Evolutionary conservation across 768 basidiomycete species (phyloP), one percentile per base, ranked within the genome.

Genomic region (Gautieria morchelliformis): DNA sequence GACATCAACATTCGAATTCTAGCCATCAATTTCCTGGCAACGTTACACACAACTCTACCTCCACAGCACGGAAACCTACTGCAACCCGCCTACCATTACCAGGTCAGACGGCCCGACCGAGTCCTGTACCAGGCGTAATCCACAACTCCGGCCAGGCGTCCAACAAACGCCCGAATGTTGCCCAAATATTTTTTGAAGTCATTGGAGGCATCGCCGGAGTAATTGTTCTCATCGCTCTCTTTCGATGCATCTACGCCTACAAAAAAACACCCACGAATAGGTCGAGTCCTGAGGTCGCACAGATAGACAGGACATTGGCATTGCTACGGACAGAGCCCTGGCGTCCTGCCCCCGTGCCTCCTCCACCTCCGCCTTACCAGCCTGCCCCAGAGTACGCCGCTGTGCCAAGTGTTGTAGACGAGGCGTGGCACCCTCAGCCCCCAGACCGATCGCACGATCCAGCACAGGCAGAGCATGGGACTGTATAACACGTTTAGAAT

Each of bases 301-400:
- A 53, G 22, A 40, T 53, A 20, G 57, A 56, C 22, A 46, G 55
- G 20, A 48, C 44, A 17, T 22, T 56, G 20, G 55, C 55, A 33
- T 20, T 56, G 14, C 33, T 56, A 14, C 55, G 55, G 20, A n/a
- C 39, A 22, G 19, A 7, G 9, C 27, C 24, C 12, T 52, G 30
- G 35, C 30, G 48, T 32, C 48, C 33, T 24, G 19, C 49, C 17
- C 27, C n/a, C n/a, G 27, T 14, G 41, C 48, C 30, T 32, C 37
- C 37, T 11, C 57, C 57, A 3, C 57, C 57, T 12, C 57, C 57
- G 32, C 57, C 57, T 2, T 58, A 58, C 41, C 57, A 58, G 32
- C 50, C 50, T 32, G 51, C 57, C 19, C 57, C 57, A 11, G 57
- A 51, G 11, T 58, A 58, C 50, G 51, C 56, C 57, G 33, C 51